These are phyloP conservation scores for Staphylotrichum tortipilum DNA, from an alignment of 495 filamentous ascomycete genomes.

Conservation along the genomic window DNA sequence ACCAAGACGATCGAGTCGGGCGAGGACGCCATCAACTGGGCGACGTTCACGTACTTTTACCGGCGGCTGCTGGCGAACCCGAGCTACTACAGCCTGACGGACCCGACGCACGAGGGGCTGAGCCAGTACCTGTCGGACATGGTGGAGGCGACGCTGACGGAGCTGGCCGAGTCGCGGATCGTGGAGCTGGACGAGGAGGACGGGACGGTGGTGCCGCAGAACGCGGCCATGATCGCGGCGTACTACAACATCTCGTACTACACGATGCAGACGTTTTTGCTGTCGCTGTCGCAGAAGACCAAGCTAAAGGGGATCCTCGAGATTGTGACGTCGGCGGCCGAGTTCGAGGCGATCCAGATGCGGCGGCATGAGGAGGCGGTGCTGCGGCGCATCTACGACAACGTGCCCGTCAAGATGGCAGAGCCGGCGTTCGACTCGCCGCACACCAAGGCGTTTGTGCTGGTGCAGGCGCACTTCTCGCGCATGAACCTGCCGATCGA, in stretches of 20 bases:
- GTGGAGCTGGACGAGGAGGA: slow-evolving; percentile 97
- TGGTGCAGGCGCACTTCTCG: slow-evolving; percentile 95
- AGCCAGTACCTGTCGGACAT: slow-evolving; percentile 92
- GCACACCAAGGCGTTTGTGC: slow-evolving; percentile 95
- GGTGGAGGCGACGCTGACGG: slow-evolving; percentile 86
- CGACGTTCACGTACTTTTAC: slow-evolving; percentile 98
- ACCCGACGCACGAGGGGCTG: slow-evolving; percentile 84
- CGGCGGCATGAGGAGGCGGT: slow-evolving; percentile 85
- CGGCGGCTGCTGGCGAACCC: slow-evolving; percentile 93
- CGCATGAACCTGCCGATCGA: slow-evolving; percentile 93
- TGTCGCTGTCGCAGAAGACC: slow-evolving; percentile 80
- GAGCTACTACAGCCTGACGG: slow-evolving; percentile 86
- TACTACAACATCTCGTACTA: slow-evolving; percentile 99
- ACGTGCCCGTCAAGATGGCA: slow-evolving; percentile 89
- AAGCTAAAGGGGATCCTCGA: slow-evolving; percentile 95
- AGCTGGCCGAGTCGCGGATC: slow-evolving; percentile 87
- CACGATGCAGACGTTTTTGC: slow-evolving; percentile 98
- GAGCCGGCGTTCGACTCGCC: slow-evolving; percentile 80
- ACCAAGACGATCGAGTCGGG: slow-evolving; percentile 87
- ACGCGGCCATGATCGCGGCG: slow-evolving; percentile 94
- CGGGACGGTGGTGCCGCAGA: slow-evolving; percentile 79
- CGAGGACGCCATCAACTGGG: slow-evolving; percentile 97
- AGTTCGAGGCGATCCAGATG: slow-evolving; percentile 94
- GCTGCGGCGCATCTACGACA: slow-evolving; percentile 86
- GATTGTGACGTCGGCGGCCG: slow-evolving; percentile 92